A percentile compares a stretch with the other conserved stretches of the same genome.
Conservation (phyloP, 176 grass and related monocot species). For the Ensete ventricosum region DNA sequence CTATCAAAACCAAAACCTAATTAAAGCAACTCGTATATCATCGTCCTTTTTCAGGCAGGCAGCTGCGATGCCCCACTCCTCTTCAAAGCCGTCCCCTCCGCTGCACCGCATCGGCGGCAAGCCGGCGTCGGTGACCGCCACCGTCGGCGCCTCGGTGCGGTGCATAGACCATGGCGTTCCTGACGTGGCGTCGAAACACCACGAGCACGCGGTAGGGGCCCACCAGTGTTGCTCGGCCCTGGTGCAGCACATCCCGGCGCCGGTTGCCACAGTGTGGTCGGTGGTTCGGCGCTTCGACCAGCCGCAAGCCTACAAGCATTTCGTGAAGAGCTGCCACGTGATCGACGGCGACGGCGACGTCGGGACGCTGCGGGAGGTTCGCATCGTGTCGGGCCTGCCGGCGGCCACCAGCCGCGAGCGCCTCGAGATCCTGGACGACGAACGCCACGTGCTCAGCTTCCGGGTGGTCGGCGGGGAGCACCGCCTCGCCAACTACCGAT, state of each 20-base stretch:
- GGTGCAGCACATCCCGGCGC: conserved; percentile 34
- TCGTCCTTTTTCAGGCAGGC: neutral
- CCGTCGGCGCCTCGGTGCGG: no score
- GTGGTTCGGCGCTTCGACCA: conserved; percentile 75
- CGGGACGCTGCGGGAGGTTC: conserved; percentile 55
- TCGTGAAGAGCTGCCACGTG: conserved; percentile 58
- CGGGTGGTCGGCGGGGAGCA: conserved; percentile 67
- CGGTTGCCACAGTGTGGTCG: conserved; percentile 58
- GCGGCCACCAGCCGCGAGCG: conserved; percentile 53
- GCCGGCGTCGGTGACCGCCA: no score
- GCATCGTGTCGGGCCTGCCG: conserved; percentile 56
- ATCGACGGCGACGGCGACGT: conserved; percentile 42
- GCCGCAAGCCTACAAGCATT: conserved; percentile 73
- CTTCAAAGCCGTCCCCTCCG: neutral
- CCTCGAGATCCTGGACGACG: conserved; percentile 73
- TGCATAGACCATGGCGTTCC: no score
- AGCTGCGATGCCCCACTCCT: neutral
- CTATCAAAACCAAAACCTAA: neutral
- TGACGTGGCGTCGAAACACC: conserved; percentile 19
- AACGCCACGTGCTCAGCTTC: conserved; percentile 53
- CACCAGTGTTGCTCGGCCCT: conserved; percentile 53
- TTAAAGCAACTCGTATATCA: neutral
- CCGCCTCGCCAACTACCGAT: conserved; percentile 73
- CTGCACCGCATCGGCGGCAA: neutral
- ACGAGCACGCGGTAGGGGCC: conserved; percentile 39